Conservation (phyloP, 306 rosid genomes). For the Vicia villosa region DNA sequence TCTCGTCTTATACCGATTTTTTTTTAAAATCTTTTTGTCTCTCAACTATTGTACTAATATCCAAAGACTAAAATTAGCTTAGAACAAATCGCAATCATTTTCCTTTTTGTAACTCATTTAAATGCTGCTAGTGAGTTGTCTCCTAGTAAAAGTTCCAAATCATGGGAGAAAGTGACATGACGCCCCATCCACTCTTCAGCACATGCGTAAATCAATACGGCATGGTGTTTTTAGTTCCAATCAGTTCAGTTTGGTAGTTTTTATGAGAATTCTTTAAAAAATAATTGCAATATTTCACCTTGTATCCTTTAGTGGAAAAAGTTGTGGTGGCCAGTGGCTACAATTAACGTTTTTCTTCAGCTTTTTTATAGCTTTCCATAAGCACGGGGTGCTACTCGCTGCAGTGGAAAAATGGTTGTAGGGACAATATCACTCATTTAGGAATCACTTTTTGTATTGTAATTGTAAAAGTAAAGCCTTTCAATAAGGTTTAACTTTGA, state of each 20-base stretch:
- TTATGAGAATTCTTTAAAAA: not conserved
- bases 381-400: slow-evolving; percentile 39
- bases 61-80: no score
- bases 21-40: no score
- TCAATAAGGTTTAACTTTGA: slow-evolving; percentile 28
- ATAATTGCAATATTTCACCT: slow-evolving; percentile 30
- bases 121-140: not conserved
- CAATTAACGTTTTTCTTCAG: slow-evolving; percentile 24
- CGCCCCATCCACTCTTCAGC: not conserved
- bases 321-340: slow-evolving; percentile 29
- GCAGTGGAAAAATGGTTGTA: slow-evolving; percentile 25
- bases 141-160: not conserved
- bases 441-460: slow-evolving; percentile 35
- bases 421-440: slow-evolving; percentile 39
- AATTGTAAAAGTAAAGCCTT: slow-evolving; percentile 36
- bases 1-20: no score
- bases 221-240: slow-evolving; percentile 9
- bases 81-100: not conserved
- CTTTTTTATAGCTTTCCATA: slow-evolving; percentile 37
- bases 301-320: slow-evolving; percentile 26
- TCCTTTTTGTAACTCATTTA: not conserved
- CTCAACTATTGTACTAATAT: no score
- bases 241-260: not conserved
- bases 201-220: not conserved
- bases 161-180: not conserved